Percentiles rank a stretch among this genome's conserved stretches.
These are phyloP conservation scores for Epichloe baconii DNA, from an alignment of 2,329 filamentous ascomycete genomes.

Conservation along the genomic window DNA sequence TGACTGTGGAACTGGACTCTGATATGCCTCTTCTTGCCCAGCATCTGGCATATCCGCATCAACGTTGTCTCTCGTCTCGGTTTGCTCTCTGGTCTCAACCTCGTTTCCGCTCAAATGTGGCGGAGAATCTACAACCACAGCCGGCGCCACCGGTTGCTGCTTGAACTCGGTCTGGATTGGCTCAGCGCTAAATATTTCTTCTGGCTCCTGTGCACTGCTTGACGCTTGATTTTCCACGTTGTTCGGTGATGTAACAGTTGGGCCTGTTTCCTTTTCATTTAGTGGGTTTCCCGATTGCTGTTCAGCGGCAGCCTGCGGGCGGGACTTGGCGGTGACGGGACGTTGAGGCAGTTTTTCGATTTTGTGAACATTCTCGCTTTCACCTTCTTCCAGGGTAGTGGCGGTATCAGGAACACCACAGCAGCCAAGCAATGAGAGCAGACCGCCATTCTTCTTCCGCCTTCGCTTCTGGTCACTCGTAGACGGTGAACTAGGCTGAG, in stretches of 20 bases:
- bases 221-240: constrained; percentile 31
- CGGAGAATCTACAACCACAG: constrained; percentile 28
- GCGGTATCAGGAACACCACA: constrained; percentile 51
- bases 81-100: constrained; percentile 14
- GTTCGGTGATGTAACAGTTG: constrained; percentile 21
- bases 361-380: constrained; percentile 42
- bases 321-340: constrained; percentile 40
- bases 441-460: constrained; percentile 42
- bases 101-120: constrained; percentile 19
- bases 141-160: constrained; percentile 28
- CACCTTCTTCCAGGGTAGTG: constrained; percentile 37
- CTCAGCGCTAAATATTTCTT: constrained; percentile 24
- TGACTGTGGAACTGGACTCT: constrained; percentile 26
- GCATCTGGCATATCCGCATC: constrained; percentile 58
- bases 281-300: constrained; percentile 27
- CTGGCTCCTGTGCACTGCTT: constrained; percentile 33
- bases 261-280: constrained; percentile 37
- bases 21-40: constrained; percentile 36
- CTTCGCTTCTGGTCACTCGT: constrained; percentile 37
- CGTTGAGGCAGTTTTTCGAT: constrained; percentile 42
- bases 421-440: constrained; percentile 51
- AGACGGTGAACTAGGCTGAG: constrained; percentile 38
- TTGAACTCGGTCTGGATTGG: constrained; percentile 34
- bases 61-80: constrained; percentile 35
- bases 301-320: constrained; percentile 39